These are phyloP conservation scores for Mycena sanguinolenta DNA, from an alignment of 768 basidiomycete species.

Conservation along the genomic window DNA sequence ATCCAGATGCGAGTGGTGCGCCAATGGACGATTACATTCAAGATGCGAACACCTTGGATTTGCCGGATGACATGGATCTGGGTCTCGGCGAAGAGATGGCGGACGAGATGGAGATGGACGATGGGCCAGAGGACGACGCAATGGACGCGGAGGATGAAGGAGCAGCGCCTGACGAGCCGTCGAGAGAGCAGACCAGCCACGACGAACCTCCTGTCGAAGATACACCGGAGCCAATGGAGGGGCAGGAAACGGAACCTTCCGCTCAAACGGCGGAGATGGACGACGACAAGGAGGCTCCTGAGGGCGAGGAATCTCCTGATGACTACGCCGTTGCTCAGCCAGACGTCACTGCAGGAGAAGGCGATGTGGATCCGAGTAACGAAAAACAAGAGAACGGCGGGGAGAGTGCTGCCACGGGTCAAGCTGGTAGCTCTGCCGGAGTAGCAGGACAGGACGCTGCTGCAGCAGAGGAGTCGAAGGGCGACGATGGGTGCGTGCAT, in stretches of 20 bases:
- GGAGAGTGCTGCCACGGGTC: constrained; percentile 48
- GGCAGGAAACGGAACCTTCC: constrained; percentile 47
- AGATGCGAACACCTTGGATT: constrained; percentile 86
- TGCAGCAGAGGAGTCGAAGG: constrained; percentile 43
- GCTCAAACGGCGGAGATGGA: constrained; percentile 48
- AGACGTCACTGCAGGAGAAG: constrained; percentile 60
- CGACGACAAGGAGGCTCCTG: constrained; percentile 45
- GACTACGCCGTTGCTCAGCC: constrained; percentile 57
- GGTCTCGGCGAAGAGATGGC: constrained; percentile 55
- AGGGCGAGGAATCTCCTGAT: constrained; percentile 44
- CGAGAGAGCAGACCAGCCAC: constrained; percentile 38
- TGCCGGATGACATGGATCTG: constrained; percentile 89
- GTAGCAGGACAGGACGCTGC: constrained; percentile 44
- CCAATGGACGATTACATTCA: constrained; percentile 83
- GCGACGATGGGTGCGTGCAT: constrained; percentile 50
- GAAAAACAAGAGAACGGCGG: constrained; percentile 43
- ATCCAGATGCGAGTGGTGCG: constrained; percentile 67
- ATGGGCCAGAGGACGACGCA: constrained; percentile 45
- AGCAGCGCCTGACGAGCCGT: constrained; percentile 42
- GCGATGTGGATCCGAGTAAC: constrained; percentile 50
- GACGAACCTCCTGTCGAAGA: constrained; percentile 43
- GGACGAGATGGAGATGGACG: constrained; percentile 50
- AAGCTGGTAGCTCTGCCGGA: constrained; percentile 48
- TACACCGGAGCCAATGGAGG: constrained; percentile 45
- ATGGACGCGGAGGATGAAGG: constrained; percentile 54